Evolutionary conservation across 2,329 filamentous ascomycete species (phyloP), one percentile per base, ranked within the genome.

Genomic region (Dactylellina sp.): DNA sequence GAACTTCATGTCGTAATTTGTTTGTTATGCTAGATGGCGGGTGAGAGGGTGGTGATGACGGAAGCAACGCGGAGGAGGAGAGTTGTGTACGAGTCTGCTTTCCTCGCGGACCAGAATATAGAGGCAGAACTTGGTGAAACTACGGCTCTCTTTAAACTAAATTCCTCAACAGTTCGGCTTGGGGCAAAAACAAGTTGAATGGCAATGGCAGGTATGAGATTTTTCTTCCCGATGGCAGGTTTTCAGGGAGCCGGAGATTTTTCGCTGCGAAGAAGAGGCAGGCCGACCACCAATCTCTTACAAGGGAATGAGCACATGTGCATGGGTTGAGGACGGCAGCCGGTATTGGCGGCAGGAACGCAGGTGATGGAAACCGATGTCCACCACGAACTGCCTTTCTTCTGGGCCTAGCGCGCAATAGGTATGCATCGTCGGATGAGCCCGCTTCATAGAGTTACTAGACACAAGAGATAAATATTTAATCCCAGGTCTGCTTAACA

Each of bases 1-100:
- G 84, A 97, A 99, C 79, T 92, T 91, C 95, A 99, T 98, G 79
- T 28, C 35, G 62, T n/a, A 22, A 28, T 20, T 63, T 40, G 3
- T 4, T 35, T 57, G 2, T 16, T 49, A 16, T 6, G 44, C 22
- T n/a, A n/a, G 20, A n/a, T 16, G 24, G 22, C 22, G 24, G 2
- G n/a, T 3, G 50, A 7, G 22, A 28, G 24, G 44, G 46, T 52
- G 44, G 44, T 32, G 16, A 32, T 61, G 57, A 39, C 44, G 44
- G 32, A 35, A 35, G 37, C 37, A 40, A 40, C 12, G 37, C 37
- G 37, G 37, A 40, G n/a, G 37, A 32, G 28, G 28, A 32, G 28
- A 32, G 5, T 32, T 32, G 9, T 32, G 28, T 32, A 4, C 28
- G 28, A 32, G 9, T 32, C 9, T 5, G 28, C 9, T 9, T 32